A percentile compares a stretch with the other conserved stretches of the same genome.
Conservation (phyloP, 306 rosid genomes). For the Trifolium subterraneum region DNA sequence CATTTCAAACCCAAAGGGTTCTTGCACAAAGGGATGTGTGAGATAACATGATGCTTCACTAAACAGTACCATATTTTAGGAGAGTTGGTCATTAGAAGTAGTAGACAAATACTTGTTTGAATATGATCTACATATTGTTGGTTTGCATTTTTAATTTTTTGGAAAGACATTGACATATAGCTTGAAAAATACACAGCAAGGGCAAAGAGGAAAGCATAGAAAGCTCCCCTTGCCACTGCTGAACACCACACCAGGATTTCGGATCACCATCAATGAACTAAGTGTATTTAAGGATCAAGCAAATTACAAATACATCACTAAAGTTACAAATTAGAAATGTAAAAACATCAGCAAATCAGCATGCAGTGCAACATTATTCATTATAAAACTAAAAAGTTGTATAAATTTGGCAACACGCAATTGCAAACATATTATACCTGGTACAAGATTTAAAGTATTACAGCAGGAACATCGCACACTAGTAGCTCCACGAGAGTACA, state of each 20-base stretch:
- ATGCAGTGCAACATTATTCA: conserved; percentile 20
- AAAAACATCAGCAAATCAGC: conserved; percentile 19
- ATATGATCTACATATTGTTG: background rate
- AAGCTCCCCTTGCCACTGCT: background rate
- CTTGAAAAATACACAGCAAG: background rate
- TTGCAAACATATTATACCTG: conserved; percentile 59
- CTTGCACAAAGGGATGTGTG: background rate
- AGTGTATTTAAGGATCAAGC: conserved; percentile 25
- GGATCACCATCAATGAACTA: conserved; percentile 4
- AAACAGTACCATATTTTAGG: background rate
- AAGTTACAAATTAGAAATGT: conserved; percentile 21
- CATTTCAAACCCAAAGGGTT: background rate
- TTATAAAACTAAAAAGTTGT: conserved; percentile 19
- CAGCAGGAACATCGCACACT: conserved; percentile 98
- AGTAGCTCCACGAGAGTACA: conserved; percentile 89
- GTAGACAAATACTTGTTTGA: background rate
- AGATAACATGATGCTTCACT: background rate
- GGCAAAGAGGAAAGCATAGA: background rate
- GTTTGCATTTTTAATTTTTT: background rate
- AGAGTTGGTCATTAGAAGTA: background rate
- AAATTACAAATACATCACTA: conserved; percentile 27
- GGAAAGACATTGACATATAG: background rate
- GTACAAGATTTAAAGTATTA: conserved; percentile 80
- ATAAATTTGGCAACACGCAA: conserved; percentile 25
- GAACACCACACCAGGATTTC: conserved; percentile 24